A percentile compares a stretch with the other conserved stretches of the same genome.
phyloP scores from a whole-genome alignment of 768 basidiomycete species.

The Auriscalpium orientale region DNA sequence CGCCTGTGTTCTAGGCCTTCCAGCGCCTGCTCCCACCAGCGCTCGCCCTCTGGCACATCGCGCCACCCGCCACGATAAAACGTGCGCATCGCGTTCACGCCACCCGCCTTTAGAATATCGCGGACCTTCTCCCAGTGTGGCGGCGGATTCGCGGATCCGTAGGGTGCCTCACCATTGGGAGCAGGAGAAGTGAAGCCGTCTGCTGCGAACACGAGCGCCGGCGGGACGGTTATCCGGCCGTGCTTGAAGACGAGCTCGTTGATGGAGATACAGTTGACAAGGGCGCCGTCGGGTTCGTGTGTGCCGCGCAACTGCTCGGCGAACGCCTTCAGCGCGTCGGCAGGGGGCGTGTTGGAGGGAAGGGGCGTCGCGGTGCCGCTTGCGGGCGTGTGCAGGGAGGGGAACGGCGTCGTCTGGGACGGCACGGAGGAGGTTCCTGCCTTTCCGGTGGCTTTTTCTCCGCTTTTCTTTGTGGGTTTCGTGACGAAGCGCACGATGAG shows the following conservation, averaged over 20 bases:
- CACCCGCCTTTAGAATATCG: conserved; percentile 23
- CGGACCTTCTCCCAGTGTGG: conserved; percentile 36
- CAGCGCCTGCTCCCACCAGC: conserved; percentile 67
- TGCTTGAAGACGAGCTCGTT: conserved; percentile 63
- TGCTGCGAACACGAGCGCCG: conserved; percentile 48
- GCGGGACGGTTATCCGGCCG: conserved; percentile 68
- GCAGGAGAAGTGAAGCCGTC: conserved; percentile 44
- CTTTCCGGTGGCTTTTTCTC: neutral
- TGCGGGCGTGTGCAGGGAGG: conserved; percentile 20
- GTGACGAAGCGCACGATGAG: conserved; percentile 58
- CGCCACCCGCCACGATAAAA: conserved; percentile 58
- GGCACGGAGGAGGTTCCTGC: conserved; percentile 1
- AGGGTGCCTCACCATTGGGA: conserved; percentile 14
- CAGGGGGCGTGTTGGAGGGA: neutral
- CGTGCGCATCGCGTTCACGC: conserved; percentile 31
- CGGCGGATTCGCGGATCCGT: conserved; percentile 37
- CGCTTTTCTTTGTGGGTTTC: conserved; percentile 29
- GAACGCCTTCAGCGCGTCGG: neutral
- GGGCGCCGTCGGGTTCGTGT: conserved; percentile 46
- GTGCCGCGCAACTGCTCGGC: conserved; percentile 8
- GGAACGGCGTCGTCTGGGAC: conserved; percentile 14
- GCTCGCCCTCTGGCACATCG: conserved; percentile 44
- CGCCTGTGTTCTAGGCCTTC: conserved; percentile 28
- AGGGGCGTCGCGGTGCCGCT: conserved; percentile 1
- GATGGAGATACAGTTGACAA: conserved; percentile 55